Evolutionary conservation across 768 basidiomycete species (phyloP), one percentile per base, ranked within the genome.

Genomic region (Rubroboletus pulcherrimus): DNA sequence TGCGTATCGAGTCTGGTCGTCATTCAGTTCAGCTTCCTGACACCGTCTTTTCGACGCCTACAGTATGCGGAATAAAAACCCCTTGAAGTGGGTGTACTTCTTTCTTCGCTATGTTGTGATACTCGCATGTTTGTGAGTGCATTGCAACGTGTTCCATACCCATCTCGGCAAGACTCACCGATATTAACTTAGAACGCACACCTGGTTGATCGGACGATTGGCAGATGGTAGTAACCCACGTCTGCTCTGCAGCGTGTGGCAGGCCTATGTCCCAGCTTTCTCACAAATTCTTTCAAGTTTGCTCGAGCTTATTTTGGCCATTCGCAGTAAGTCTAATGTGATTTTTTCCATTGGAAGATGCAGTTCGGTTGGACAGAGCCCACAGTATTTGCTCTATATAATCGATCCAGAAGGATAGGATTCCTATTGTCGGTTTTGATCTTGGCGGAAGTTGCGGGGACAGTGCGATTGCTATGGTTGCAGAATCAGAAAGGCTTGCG

Each of bases 51-150:
- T 45, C 6, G 30, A 12, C 6, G 19, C 15, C 15, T 4, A 14
- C 38, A 73, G 68, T 24, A 70, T 70, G 57, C 57, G 56, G 9
- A 59, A 59, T 30, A 50, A 14, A n/a, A 62, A 44, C 11, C 49
- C 55, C 5, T 59, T 65, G 34, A 74, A 69, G 51, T 74, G 73
- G 73, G 14, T 65, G 14, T 71, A 68, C 34, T 30, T 68, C 17
- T 60, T 61, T 47, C 54, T 69, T 55, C 68, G 59, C n/a, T 70
- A 71, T 53, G 40, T 49, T 38, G 49, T 53, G 7, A 47, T 71
- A 34, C 19, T 55, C 6, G 56, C 53, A 33, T 63, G 61, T 12
- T 4, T 58, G 67, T 69, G 34, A 67, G 67, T 56, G 29, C 10
- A 26, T 41, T 19, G 0, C 24, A 30, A 29, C 5, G 1, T 15